Conservation (phyloP, 805 yeast species). For the Candida quercuum region DNA sequence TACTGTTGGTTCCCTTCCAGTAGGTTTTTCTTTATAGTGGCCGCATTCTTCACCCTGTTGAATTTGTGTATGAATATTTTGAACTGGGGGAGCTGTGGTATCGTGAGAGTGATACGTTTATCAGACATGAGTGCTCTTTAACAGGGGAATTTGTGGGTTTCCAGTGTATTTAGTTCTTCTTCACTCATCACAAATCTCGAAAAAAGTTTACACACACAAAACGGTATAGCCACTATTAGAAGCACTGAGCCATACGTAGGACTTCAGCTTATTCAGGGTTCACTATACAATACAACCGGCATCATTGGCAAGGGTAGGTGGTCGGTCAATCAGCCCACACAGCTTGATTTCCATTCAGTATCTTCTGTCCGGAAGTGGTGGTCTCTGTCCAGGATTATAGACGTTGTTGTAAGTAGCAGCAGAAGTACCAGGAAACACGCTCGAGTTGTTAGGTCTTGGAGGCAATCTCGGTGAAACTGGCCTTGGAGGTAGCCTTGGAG, state of each 20-base stretch:
- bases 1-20: conserved; percentile 40
- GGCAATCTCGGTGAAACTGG: conserved; percentile 10
- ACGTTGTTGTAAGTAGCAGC: conserved; percentile 8
- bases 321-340: too few relatives aligned
- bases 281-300: too few relatives aligned
- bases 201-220: not conserved
- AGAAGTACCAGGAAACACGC: conserved; percentile 9
- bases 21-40: conserved; percentile 38
- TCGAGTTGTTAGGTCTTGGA: conserved; percentile 7
- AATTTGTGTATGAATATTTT: conserved; percentile 38
- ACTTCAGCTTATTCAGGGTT: too few relatives aligned
- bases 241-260: too few relatives aligned
- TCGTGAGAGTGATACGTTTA: conserved; percentile 8
- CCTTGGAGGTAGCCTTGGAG: conserved; percentile 6
- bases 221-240: not conserved
- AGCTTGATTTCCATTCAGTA: not conserved
- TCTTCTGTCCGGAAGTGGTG: conserved; percentile 9
- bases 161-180: too few relatives aligned
- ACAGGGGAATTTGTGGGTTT: not conserved
- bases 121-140: not conserved
- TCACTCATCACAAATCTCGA: too few relatives aligned
- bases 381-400: conserved; percentile 3
- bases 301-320: too few relatives aligned
- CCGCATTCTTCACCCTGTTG: conserved; percentile 38
- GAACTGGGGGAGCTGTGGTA: conserved; percentile 44